Percentiles rank a stretch among this genome's conserved stretches.
Evolutionary conservation across 2,329 filamentous ascomycete genomes (phyloP).

Genomic region (Orbilia blumenaviensis): DNA sequence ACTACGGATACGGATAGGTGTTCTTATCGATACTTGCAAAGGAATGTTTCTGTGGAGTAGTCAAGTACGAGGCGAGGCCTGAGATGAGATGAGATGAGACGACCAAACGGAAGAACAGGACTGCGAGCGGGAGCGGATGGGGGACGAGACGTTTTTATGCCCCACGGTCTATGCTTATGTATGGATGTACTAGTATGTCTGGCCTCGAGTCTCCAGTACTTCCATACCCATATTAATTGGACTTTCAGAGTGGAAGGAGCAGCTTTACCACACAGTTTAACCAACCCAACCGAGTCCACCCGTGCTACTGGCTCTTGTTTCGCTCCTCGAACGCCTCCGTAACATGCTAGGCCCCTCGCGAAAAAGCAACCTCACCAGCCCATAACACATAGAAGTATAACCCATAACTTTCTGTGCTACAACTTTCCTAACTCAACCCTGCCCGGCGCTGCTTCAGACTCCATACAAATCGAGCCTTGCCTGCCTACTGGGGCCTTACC

Average conservation of each 20-base stretch:
- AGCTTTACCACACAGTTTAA: conserved; percentile 9
- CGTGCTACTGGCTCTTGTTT: conserved; percentile 24
- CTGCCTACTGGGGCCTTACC: conserved; percentile 22
- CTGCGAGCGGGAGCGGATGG: conserved; percentile 5
- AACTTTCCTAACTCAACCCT: conserved; percentile 50
- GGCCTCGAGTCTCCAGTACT: neutral
- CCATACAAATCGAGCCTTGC: conserved; percentile 25
- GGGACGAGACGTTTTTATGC: conserved; percentile 18
- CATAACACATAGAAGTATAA: too few relatives aligned
- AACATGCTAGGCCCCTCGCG: conserved; percentile 29
- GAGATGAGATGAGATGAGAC: conserved; percentile 28
- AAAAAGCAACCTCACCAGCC: too few relatives aligned
- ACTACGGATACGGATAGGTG: too few relatives aligned
- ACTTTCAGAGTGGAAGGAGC: conserved; percentile 7
- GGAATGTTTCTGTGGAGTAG: conserved; percentile 16
- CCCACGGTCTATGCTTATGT: neutral
- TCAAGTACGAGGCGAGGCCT: neutral
- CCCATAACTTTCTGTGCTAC: conserved; percentile 24
- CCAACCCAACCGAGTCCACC: conserved; percentile 22
- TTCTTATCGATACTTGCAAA: conserved; percentile 24
- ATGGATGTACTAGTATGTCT: neutral
- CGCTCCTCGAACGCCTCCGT: conserved; percentile 37
- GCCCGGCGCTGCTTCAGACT: conserved; percentile 46
- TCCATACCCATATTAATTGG: too few relatives aligned
- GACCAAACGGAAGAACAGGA: conserved; percentile 1